Evolutionary conservation across 2,329 filamentous ascomycete species (phyloP), one percentile per base, ranked within the genome.

Genomic region (Pseudopyrenochaeta lycopersici): DNA sequence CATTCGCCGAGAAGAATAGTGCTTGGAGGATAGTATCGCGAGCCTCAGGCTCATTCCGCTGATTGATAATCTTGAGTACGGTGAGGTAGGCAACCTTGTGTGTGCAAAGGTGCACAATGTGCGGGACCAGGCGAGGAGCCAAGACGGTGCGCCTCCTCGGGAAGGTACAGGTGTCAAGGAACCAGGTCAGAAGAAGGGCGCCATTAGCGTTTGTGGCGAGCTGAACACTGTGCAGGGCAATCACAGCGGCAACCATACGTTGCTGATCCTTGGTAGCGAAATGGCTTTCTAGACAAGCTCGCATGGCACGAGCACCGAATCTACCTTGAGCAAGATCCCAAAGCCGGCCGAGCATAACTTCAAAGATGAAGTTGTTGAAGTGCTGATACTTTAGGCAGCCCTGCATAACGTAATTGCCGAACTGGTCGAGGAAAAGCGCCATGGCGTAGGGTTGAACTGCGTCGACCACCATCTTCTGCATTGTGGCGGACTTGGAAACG

Each of bases 81-180:
- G 95, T 99, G 56, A 98, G 83, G 71, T 98, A 98, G 0, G 95
- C 95, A 50, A 99, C 94, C 82, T 98, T 98, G 82, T 99, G 95
- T 0, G 95, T 98, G 82, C 95, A 98, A 6, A 99, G 84, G 72
- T 97, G 92, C 20, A 97, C 92, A 29, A 99, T 83, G 72, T 96
- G 92, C 35, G 95, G 93, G 14, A 97, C 92, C 20, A 99, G 86
- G 64, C 93, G 88, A 17, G 95, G 95, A 39, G 95, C 93, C 49
- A 99, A 83, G 23, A 98, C 93, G 20, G 91, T 96, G 53, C 95
- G 90, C 61, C 95, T 90, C 64, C 90, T 88, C 31, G 94, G 92
- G 81, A 98, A 97, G 12, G 90, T 97, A 83, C 95, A 99, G 1
- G 95, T 98, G 73, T 99, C 95, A 49, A 99, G 82, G 83, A 98